Evolutionary conservation across 2,329 filamentous ascomycete genomes (phyloP), one percentile per base, ranked within the genome.

Genomic region (Torrubiellomyces zombiae): DNA sequence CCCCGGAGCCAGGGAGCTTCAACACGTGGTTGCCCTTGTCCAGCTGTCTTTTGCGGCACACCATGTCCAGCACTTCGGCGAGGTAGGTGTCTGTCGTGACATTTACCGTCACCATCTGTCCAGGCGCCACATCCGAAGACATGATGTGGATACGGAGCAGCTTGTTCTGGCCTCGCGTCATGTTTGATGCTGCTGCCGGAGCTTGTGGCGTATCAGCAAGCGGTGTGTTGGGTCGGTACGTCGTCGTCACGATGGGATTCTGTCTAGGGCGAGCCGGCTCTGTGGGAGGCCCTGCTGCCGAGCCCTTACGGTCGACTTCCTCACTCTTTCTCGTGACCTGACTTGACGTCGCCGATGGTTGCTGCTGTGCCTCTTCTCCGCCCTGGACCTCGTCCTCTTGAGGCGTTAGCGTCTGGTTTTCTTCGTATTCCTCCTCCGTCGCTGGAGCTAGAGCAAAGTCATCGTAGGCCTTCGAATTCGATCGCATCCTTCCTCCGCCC

Each of bases 71-170:
- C 15, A 89, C 70, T 45, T 89, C 79, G 21, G 76, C 78, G 21
- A 89, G 67, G 44, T 85, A 89, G 16, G 75, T 86, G 37, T 86
- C 78, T 0, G 77, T 82, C 0, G 76, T 85, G 22, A 81, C 78
- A 32, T 79, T 71, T 11, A 85, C 55, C 2, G 72, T 75, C 14
- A 81, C 65, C 54, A 73, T 70, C 40, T 76, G 75, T n/a, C 76
- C 75, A 23, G 78, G 69, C 7, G 75, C 63, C 5, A 70, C 59
- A 41, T 83, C 76, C 0, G 71, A 64, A 5, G 68, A 71, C 48
- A 70, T 58, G 36, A 81, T 78, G 44, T 81, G 74, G 24, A 86
- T 67, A 9, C 67, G 68, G 22, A 86, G 49, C 3, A 78, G 67
- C 46, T 75, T 79, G 38, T 78, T 67, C 28, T 74, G 67, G 16